These are phyloP conservation scores for Boletus bicolor DNA, from an alignment of 768 basidiomycete species.

Conservation along the genomic window DNA sequence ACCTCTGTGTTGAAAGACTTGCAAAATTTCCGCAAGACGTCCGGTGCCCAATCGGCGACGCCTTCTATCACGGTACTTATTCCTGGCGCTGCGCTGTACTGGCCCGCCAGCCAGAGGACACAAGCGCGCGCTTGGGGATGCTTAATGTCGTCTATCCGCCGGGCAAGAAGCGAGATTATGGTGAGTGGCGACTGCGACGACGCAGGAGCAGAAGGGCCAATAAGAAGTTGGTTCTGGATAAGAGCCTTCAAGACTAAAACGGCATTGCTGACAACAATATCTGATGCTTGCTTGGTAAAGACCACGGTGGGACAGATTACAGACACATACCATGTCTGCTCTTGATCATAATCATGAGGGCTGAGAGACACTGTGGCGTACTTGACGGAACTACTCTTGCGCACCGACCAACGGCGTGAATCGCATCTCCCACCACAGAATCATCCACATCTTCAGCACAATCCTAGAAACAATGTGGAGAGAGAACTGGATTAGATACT, in stretches of 20 bases:
- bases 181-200: slow-evolving; percentile 43
- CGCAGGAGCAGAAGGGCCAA: slow-evolving; percentile 29
- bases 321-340: slow-evolving; percentile 60
- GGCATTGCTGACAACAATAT: slow-evolving; percentile 72
- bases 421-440: slow-evolving; percentile 63
- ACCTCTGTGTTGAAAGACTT: slow-evolving; percentile 77
- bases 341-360: slow-evolving; percentile 78
- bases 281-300: slow-evolving; percentile 38
- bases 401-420: slow-evolving; percentile 76
- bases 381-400: slow-evolving; percentile 67
- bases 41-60: slow-evolving; percentile 79
- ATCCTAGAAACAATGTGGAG: slow-evolving; percentile 45
- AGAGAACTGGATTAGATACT: background rate
- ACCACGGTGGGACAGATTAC: background rate
- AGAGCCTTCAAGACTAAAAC: slow-evolving; percentile 84
- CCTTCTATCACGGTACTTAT: slow-evolving; percentile 44
- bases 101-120: slow-evolving; percentile 90
- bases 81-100: slow-evolving; percentile 57
- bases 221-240: slow-evolving; percentile 62
- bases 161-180: slow-evolving; percentile 78
- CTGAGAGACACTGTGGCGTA: slow-evolving; percentile 65
- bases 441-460: slow-evolving; percentile 81
- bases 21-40: slow-evolving; percentile 77
- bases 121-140: slow-evolving; percentile 83
- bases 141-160: slow-evolving; percentile 72